A percentile compares a stretch with the other conserved stretches of the same genome.
These are phyloP conservation scores for Trifolium pratense DNA, from an alignment of 306 rosid genomes.

Conservation along the genomic window DNA sequence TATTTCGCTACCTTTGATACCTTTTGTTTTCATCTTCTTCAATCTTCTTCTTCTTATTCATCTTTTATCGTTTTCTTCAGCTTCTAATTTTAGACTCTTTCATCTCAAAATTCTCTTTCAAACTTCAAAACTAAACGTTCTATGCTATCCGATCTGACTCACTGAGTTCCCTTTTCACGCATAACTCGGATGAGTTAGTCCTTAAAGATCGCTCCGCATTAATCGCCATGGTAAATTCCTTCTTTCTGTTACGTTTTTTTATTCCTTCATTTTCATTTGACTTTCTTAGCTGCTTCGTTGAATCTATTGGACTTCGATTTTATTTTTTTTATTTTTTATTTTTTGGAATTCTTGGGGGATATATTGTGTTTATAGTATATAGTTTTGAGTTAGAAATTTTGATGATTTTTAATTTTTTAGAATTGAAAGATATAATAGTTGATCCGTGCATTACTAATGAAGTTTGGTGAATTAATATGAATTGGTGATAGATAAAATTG, in stretches of 20 bases:
- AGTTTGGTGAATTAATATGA: conserved; percentile 13
- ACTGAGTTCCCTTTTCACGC: conserved; percentile 50
- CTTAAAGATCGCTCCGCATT: conserved; percentile 61
- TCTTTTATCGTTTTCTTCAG: conserved; percentile 59
- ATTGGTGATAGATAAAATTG: conserved; percentile 32
- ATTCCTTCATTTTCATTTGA: conserved; percentile 48
- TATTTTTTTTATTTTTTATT: not conserved
- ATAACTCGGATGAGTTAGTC: conserved; percentile 86
- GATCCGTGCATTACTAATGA: conserved; percentile 43
- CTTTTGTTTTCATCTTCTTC: conserved; percentile 56
- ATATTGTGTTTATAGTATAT: conserved; percentile 29
- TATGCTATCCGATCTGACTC: conserved; percentile 69
- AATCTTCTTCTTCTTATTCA: not conserved
- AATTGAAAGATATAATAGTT: conserved; percentile 20
- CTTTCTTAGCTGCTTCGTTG: conserved; percentile 56
- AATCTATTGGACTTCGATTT: conserved; percentile 52
- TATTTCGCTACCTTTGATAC: conserved; percentile 22
- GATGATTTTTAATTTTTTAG: conserved; percentile 4
- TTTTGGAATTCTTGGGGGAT: conserved; percentile 2
- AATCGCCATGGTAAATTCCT: conserved; percentile 81
- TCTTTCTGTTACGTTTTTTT: conserved; percentile 18
- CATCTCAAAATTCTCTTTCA: conserved; percentile 47
- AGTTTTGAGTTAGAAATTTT: conserved; percentile 9
- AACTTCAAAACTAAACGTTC: conserved; percentile 48
- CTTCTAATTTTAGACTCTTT: conserved; percentile 55